phyloP scores from a whole-genome alignment of 257 asterid species.

The Petrea volubilis region DNA sequence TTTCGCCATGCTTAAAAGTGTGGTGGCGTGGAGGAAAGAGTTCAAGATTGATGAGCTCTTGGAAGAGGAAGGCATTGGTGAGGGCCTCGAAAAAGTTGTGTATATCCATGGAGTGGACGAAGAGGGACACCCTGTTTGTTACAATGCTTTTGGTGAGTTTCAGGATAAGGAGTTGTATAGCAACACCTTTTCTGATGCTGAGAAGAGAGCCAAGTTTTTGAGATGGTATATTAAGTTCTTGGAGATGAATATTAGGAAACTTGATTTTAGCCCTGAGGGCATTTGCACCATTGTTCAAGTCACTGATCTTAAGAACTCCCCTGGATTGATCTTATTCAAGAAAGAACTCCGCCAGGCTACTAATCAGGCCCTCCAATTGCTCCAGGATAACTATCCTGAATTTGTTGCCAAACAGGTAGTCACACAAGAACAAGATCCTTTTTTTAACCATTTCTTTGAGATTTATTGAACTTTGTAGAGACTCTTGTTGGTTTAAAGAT shows the following conservation, averaged over 20 bases:
- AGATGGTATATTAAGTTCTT: slow-evolving; percentile 63
- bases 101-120: slow-evolving; percentile 58
- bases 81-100: slow-evolving; percentile 57
- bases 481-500: background rate
- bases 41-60: slow-evolving; percentile 54
- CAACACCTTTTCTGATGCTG: slow-evolving; percentile 62
- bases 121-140: slow-evolving; percentile 69
- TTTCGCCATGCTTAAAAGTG: slow-evolving; percentile 60
- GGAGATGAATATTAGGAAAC: slow-evolving; percentile 70
- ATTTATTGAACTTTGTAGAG: background rate
- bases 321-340: slow-evolving; percentile 62
- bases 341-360: slow-evolving; percentile 70
- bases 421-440: background rate
- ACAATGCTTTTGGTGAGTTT: slow-evolving; percentile 73
- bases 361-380: slow-evolving; percentile 72
- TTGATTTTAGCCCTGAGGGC: slow-evolving; percentile 67
- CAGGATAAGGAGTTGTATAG: slow-evolving; percentile 70
- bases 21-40: slow-evolving; percentile 65
- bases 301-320: slow-evolving; percentile 69
- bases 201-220: slow-evolving; percentile 60
- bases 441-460: background rate
- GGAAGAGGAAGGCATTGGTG: slow-evolving; percentile 39
- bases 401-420: slow-evolving; percentile 77
- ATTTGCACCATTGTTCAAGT: slow-evolving; percentile 63
- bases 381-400: slow-evolving; percentile 83